Evolutionary conservation across 2,329 filamentous ascomycete species (phyloP), one percentile per base, ranked within the genome.

Genomic region (Paraphaeosphaeria sporulosa): DNA sequence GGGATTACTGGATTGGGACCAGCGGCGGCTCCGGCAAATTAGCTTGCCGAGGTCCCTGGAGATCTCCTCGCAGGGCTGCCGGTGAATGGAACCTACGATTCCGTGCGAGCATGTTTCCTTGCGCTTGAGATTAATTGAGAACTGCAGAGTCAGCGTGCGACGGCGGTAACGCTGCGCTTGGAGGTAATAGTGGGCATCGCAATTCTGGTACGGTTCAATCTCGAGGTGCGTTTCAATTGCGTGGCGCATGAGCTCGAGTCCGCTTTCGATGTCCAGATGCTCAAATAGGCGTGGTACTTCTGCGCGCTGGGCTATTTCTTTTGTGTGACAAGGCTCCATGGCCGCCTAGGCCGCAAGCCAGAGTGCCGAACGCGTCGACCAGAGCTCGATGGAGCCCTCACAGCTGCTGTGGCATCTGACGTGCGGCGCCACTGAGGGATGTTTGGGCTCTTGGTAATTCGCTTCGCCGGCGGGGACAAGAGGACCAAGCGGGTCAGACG

Each of bases 1-100:
- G 17, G 10, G 51, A 57, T 54, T 57, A 23, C 58, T 57, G 27
- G 38, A 52, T 34, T 10, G 25, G 36, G 38, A 48, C 17, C 43
- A 48, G 43, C 17, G 40, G n/a, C 44, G 53, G 44, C 40, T 51
- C 50, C 25, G 38, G 25, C 23, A 46, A 51, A 44, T 53, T 44
- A 56, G 40, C 47, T 36, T 42, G 42, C 49, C 49, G 59, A 55
- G 50, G 49, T 40, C 40, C 55, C 59, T 55, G 54, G 58, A 55
- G 55, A 57, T 57, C 55, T 50, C 55, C 19, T 32, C 36, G 30
- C 38, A 50, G 23, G 49, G 38, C 19, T 49, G 46, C 15, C 38
- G 40, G 34, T 32, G 47, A 48, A 52, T 43, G 43, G 53, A 46
- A 57, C 12, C 34, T 46, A 23, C 4, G 30, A 21, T 42, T 21